Base-by-base conservation (phyloP, 306 rosid genomes). In the Glycine tomentella region DNA sequence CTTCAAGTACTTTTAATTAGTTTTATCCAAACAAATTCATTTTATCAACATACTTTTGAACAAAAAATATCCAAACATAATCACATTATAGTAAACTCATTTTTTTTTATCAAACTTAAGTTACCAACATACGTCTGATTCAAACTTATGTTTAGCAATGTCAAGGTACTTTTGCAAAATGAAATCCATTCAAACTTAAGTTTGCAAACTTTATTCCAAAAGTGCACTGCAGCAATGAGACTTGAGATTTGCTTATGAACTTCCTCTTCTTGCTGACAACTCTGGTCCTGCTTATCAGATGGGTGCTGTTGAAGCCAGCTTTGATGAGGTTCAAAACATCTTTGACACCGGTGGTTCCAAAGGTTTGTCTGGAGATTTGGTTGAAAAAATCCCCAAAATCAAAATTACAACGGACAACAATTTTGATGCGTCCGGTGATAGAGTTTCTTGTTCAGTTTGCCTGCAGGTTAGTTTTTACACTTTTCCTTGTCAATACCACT, bases 401-500 rank as follows among this genome's bases (percentile, higher is more conserved):
- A 80, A 57, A 71, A 94, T 96, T 61, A 86, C 98, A 0, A 48
- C 80, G n/a, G 92, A 90, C 83, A 89, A 89, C 83, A 88, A 89
- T 36, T 38, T 81, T 25, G 99, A 96, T 80, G 97, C 90, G 73
- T 92, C 93, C n/a, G 99, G 97, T 11, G 95, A 91, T 58, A 86
- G 84, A 86, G 96, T 89, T 74, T 90, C 92, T 10, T 96, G 99
- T 75, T 96, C 98, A 31, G 99, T 96, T 69, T 96, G 99, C 87
- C 97, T 93, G 81, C 99, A 96, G 99, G 99, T 95, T 69, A 53
- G 84, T 73, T 64, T 53, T 58, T 50, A 13, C 57, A 40, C 14
- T 69, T 74, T 74, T n/a, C 53, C 5, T 25, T 25, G 31, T 25
- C 31, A 25, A 25, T 25, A 25, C 31, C 31, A 25, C 31, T 25